A percentile compares a stretch with the other conserved stretches of the same genome.
phyloP scores from a whole-genome alignment of 352 stramenopile species.

The Phytopythium ostracodes region DNA sequence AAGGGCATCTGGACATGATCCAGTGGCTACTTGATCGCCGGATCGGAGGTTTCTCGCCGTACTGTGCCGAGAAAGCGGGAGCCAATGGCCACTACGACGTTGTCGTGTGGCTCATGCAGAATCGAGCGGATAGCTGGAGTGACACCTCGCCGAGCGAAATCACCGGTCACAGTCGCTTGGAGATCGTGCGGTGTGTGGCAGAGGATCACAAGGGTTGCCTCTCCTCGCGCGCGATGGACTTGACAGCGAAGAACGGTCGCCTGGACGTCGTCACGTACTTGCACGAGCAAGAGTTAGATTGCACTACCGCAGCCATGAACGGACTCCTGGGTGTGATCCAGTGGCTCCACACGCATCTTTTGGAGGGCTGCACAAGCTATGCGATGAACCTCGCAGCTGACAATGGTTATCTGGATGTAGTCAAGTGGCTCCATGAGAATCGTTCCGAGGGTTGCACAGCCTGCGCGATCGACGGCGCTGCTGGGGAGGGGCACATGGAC shows the following conservation, averaged over 20 bases:
- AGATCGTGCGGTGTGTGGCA: conserved; percentile 25
- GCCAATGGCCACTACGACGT: conserved; percentile 24
- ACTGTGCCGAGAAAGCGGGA: conserved; percentile 26
- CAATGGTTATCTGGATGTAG: background rate
- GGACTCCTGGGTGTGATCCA: background rate
- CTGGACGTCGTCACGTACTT: background rate
- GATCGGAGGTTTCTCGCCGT: conserved; percentile 19
- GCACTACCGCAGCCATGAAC: conserved; percentile 16
- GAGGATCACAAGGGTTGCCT: conserved; percentile 11
- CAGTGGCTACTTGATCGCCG: conserved; percentile 24
- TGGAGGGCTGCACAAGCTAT: background rate
- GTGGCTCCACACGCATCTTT: background rate
- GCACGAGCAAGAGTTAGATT: background rate
- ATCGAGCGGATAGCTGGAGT: conserved; percentile 25
- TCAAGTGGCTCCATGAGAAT: background rate
- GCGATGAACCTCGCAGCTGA: background rate
- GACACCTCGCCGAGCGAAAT: conserved; percentile 20
- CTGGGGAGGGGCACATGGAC: background rate
- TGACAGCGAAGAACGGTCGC: background rate
- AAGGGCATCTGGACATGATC: conserved; percentile 24
- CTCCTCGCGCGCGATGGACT: conserved; percentile 25
- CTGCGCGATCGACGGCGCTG: background rate
- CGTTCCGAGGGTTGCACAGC: background rate
- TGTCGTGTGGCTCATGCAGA: conserved; percentile 21
- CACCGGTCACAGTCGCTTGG: conserved; percentile 19